Conservation (phyloP, 768 basidiomycete genomes). For the Steccherinum ochraceum region DNA sequence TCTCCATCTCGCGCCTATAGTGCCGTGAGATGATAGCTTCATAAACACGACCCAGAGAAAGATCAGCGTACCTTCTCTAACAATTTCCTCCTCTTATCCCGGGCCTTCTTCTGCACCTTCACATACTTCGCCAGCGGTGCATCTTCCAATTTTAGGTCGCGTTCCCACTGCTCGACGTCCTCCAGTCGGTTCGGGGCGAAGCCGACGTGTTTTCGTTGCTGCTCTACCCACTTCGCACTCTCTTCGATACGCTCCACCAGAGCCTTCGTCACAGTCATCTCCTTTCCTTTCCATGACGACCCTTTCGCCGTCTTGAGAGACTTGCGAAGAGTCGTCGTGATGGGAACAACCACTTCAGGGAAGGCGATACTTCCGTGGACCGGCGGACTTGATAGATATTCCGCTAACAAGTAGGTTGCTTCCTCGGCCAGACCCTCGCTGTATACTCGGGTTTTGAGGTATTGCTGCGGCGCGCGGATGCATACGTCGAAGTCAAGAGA, state of each 20-base stretch:
- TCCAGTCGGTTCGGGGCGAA: conserved; percentile 70
- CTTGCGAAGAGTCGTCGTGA: conserved; percentile 65
- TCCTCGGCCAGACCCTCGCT: conserved; percentile 82
- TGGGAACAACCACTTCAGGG: conserved; percentile 85
- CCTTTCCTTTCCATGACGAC: conserved; percentile 36
- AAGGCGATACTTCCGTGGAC: conserved; percentile 88
- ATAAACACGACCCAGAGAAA: background rate
- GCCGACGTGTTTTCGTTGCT: conserved; percentile 56
- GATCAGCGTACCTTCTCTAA: conserved; percentile 61
- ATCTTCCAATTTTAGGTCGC: conserved; percentile 49
- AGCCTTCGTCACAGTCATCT: conserved; percentile 57
- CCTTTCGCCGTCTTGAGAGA: conserved; percentile 59
- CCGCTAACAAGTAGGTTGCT: conserved; percentile 66
- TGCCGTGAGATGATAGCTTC: conserved; percentile 4
- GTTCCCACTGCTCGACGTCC: conserved; percentile 74
- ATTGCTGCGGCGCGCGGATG: conserved; percentile 84
- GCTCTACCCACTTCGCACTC: conserved; percentile 72
- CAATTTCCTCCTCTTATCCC: conserved; percentile 66
- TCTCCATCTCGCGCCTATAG: conserved; percentile 68
- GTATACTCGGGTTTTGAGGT: conserved; percentile 83
- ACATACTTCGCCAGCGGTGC: conserved; percentile 80
- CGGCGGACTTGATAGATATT: conserved; percentile 66
- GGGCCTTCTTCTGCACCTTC: conserved; percentile 71
- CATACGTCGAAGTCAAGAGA: conserved; percentile 85
- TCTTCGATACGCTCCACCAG: conserved; percentile 87